Percentiles rank a stretch among this genome's conserved stretches.
Evolutionary conservation across 1,139 yeast genomes (phyloP).

Genomic region (Geotrichum fermentans): DNA sequence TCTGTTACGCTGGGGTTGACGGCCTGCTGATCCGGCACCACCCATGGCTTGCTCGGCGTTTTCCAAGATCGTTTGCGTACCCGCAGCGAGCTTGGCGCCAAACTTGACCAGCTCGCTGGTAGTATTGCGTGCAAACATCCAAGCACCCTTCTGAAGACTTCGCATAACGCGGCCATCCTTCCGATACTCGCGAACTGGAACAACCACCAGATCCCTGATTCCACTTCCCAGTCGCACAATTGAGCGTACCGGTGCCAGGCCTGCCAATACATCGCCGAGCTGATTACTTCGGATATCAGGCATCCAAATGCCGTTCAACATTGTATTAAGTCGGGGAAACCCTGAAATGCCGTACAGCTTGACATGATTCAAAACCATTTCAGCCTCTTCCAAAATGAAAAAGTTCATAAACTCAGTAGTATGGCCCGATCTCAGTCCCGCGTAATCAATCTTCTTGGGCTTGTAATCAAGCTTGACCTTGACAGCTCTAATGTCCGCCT

Average conservation of each 20-base stretch:
- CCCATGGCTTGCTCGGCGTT: conserved; percentile 73
- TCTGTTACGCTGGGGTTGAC: conserved; percentile 6
- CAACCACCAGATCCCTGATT: conserved; percentile 62
- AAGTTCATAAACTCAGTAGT: conserved; percentile 83
- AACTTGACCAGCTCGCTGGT: conserved; percentile 74
- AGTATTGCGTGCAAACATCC: conserved; percentile 71
- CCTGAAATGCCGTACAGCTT: conserved; percentile 75
- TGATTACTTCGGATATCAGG: conserved; percentile 82
- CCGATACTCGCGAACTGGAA: conserved; percentile 69
- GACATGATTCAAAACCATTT: conserved; percentile 56
- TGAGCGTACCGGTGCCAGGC: conserved; percentile 77
- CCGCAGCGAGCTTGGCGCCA: conserved; percentile 83
- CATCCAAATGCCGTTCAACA: conserved; percentile 68
- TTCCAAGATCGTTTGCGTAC: conserved; percentile 79
- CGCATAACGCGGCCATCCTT: conserved; percentile 67
- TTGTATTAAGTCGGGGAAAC: conserved; percentile 51
- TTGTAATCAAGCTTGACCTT: conserved; percentile 78
- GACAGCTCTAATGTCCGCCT: conserved; percentile 58
- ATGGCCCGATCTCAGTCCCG: conserved; percentile 79
- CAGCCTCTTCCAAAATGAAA: conserved; percentile 82
- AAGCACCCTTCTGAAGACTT: conserved; percentile 72
- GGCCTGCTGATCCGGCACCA: conserved; percentile 54
- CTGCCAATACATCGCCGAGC: conserved; percentile 72
- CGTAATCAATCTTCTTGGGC: conserved; percentile 81
- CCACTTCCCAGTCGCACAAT: conserved; percentile 76